Percentiles rank a stretch among this genome's conserved stretches.
Evolutionary conservation across 1,284 basidiomycete species (phyloP).

Genomic region (Phylloporus sp.): DNA sequence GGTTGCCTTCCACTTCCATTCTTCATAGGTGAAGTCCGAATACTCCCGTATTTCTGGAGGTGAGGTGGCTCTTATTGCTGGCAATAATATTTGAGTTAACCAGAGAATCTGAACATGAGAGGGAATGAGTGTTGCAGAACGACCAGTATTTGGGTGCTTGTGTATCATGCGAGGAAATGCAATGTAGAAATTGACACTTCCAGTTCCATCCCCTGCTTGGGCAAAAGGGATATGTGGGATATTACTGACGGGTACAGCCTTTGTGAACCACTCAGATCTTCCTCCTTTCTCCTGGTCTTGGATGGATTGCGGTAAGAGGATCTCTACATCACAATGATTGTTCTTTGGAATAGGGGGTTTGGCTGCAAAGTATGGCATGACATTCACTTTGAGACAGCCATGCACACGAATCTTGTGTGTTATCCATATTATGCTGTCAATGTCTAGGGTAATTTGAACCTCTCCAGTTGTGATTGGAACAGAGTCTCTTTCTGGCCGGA

Average conservation of each 20-base stretch:
- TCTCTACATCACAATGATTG: conserved; percentile 17
- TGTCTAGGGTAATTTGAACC: conserved; percentile 14
- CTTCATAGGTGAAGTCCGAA: conserved; percentile 16
- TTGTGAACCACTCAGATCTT: conserved; percentile 17
- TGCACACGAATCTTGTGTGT: conserved; percentile 3
- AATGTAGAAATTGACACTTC: conserved; percentile 17
- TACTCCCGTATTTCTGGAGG: conserved; percentile 18
- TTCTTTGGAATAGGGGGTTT: conserved; percentile 17
- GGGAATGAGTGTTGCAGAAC: conserved; percentile 8
- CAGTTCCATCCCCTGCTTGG: conserved; percentile 6
- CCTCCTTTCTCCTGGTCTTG: not conserved
- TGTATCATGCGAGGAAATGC: conserved; percentile 20
- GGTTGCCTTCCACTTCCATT: conserved; percentile 21
- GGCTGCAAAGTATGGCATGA: conserved; percentile 15
- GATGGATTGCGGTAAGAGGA: conserved; percentile 9
- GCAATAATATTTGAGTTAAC: conserved; percentile 14
- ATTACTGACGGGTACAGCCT: conserved; percentile 6
- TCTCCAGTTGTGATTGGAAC: conserved; percentile 2
- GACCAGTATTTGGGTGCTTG: conserved; percentile 1
- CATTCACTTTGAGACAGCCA: conserved; percentile 7
- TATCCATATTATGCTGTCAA: conserved; percentile 19
- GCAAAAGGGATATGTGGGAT: conserved; percentile 16
- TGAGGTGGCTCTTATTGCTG: conserved; percentile 7
- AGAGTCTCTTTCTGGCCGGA: conserved; percentile 1
- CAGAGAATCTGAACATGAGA: conserved; percentile 7